A percentile compares a stretch with the other conserved stretches of the same genome.
Conservation (phyloP, 2,329 filamentous ascomycete genomes). For the Verticillium nonalfalfae region DNA sequence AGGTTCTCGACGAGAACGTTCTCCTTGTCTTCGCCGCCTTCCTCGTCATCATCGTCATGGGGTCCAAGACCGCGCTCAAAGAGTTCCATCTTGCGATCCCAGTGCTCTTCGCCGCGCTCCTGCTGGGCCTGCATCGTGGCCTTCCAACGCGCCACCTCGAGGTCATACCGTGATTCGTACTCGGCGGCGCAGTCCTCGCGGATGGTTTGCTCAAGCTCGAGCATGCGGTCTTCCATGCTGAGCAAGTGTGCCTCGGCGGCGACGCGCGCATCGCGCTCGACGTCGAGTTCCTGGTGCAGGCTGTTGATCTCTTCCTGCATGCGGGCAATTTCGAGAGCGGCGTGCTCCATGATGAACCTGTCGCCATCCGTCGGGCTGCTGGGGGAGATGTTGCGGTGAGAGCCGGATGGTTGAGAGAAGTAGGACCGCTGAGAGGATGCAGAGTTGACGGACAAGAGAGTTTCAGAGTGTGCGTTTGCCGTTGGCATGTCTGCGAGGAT, state of each 20-base stretch:
- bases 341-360: conserved; percentile 72
- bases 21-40: conserved; percentile 51
- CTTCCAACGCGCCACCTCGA: conserved; percentile 79
- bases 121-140: conserved; percentile 69
- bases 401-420: conserved; percentile 9
- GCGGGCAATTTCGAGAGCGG: conserved; percentile 74
- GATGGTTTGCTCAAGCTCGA: conserved; percentile 72
- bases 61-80: conserved; percentile 43
- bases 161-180: conserved; percentile 70
- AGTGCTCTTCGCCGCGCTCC: conserved; percentile 75
- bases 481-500: conserved; percentile 41
- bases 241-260: conserved; percentile 69
- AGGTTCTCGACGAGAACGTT: conserved; percentile 58
- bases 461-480: conserved; percentile 14
- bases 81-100: conserved; percentile 77
- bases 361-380: conserved; percentile 37
- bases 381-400: conserved; percentile 32
- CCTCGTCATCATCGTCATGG: conserved; percentile 18
- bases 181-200: conserved; percentile 85
- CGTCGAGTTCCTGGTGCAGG: conserved; percentile 60
- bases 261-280: conserved; percentile 63
- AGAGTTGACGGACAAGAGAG: conserved; percentile 10
- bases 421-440: conserved; percentile 6
- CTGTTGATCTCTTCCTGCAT: conserved; percentile 72
- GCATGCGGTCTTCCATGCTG: conserved; percentile 58